phyloP scores from a whole-genome alignment of 805 yeast genomes.

The Candida ipomoeae region DNA sequence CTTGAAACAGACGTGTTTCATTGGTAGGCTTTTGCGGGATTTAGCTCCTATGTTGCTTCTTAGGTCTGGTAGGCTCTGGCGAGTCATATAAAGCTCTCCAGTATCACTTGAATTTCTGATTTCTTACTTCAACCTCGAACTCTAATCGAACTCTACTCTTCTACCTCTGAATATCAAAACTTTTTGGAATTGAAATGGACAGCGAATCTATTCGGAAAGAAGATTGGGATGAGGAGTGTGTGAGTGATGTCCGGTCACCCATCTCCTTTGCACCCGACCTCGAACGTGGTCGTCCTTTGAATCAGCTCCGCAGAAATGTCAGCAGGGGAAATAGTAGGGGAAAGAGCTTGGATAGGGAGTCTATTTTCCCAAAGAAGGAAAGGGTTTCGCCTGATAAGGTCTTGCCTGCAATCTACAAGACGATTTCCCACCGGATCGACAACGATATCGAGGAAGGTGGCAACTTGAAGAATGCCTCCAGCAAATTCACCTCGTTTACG shows the following conservation, averaged over 20 bases:
- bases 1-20: not conserved
- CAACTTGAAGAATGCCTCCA: slow-evolving; percentile 7
- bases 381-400: slow-evolving; percentile 24
- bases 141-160: too few relatives aligned
- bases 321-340: not conserved
- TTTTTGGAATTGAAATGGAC: not conserved
- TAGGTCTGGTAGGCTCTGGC: too few relatives aligned
- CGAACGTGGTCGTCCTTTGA: slow-evolving; percentile 2
- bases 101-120: too few relatives aligned
- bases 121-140: too few relatives aligned
- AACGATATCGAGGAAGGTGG: slow-evolving; percentile 6
- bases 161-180: too few relatives aligned
- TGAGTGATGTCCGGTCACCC: slow-evolving; percentile 1
- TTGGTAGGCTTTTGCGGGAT: not conserved
- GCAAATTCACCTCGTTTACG: slow-evolving; percentile 23
- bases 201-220: slow-evolving; percentile 5
- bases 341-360: not conserved
- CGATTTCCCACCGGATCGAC: slow-evolving; percentile 29
- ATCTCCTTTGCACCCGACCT: slow-evolving; percentile 1
- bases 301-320: not conserved
- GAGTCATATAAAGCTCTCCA: too few relatives aligned
- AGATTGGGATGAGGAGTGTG: slow-evolving; percentile 4
- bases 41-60: not conserved
- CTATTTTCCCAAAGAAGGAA: slow-evolving; percentile 6
- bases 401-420: slow-evolving; percentile 35